Percentiles rank a stretch among this genome's conserved stretches.
phyloP scores from a whole-genome alignment of 2,329 filamentous ascomycete genomes.

The Fusarium nelsonii region DNA sequence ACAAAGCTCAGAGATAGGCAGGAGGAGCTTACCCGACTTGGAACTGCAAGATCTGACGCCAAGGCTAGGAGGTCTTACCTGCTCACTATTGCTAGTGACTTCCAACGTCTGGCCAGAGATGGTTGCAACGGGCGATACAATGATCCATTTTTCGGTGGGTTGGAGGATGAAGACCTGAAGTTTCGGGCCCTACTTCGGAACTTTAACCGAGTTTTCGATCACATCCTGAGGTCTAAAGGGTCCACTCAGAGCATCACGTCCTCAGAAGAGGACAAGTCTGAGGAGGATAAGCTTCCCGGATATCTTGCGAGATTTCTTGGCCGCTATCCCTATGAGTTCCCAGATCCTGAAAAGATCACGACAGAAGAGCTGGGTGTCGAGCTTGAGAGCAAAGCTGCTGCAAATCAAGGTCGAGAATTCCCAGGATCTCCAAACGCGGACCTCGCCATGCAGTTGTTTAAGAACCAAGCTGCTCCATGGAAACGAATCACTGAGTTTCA shows the following conservation, averaged over 20 bases:
- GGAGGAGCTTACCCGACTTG: neutral
- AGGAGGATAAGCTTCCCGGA: constrained; percentile 23
- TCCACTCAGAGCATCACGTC: constrained; percentile 33
- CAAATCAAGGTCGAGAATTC: constrained; percentile 57
- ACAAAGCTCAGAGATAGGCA: constrained; percentile 37
- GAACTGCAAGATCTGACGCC: constrained; percentile 10
- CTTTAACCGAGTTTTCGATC: constrained; percentile 50
- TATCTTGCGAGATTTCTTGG: constrained; percentile 50
- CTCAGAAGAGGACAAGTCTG: neutral
- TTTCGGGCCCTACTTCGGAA: constrained; percentile 51
- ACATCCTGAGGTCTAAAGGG: constrained; percentile 46
- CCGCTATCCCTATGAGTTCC: constrained; percentile 47
- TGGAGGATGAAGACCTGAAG: constrained; percentile 37
- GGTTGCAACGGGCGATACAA: constrained; percentile 49
- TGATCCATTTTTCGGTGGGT: constrained; percentile 55
- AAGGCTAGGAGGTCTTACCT: constrained; percentile 52
- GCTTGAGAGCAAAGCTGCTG: constrained; percentile 37
- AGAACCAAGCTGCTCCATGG: constrained; percentile 56
- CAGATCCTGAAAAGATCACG: constrained; percentile 43
- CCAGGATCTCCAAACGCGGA: constrained; percentile 55
- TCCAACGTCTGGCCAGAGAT: constrained; percentile 50
- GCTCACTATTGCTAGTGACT: constrained; percentile 53
- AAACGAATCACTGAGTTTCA: constrained; percentile 54
- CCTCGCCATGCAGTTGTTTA: constrained; percentile 56
- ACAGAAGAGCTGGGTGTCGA: constrained; percentile 39